Base-by-base conservation (phyloP, 345 rosid species). In the Abelmoschus esculentus region DNA sequence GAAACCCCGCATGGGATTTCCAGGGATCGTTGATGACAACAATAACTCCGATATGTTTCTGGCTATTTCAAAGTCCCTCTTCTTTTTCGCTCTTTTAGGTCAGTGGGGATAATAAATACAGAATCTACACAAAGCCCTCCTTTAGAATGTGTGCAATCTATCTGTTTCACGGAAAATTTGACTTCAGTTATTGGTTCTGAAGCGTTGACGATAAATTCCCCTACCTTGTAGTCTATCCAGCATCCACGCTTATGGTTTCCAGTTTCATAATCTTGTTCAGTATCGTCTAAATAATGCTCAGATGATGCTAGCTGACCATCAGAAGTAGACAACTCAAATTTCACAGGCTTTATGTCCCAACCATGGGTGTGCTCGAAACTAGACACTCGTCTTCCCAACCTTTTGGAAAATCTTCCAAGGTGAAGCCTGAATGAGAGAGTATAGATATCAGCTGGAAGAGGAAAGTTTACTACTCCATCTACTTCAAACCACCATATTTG, bases 401-500 rank as follows among this genome's bases (percentile, higher is more conserved):
- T 81, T 74, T 86, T 87, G 19, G 89, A 69, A 79, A 83, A 86
- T 81, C 79, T 89, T 56, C 98, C 98, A 17, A 91, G 86, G 83
- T 88, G 97, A 74, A 91, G 89, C 83, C 95, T 88, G 83, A 88
- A 88, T 63, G 86, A 84, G 6, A 93, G 52, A 28, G 96, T 85
- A 81, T 91, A 93, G 14, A 83, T 59, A 80, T 88, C 97, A 66
- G 96, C 83, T 42, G 96, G 97, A 59, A 93, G 83, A 76, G 91
- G 91, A 76, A 91, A 91, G 77, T 79, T 93, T 55, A 91, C 87
- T 47, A 73, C 75, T 72, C 97, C 98, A 66, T 89, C 96, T 18
- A 87, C 96, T 83, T 91, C 95, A 75, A 92, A 93, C 98, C 96
- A 92, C 96, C 98, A 90, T 74, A 90, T 86, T 84, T 90, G 96